Percentiles rank a stretch among this genome's conserved stretches.
Evolutionary conservation across 176 grass and related monocot genomes (phyloP).

Genomic region (Rhynchospora tenuis): DNA sequence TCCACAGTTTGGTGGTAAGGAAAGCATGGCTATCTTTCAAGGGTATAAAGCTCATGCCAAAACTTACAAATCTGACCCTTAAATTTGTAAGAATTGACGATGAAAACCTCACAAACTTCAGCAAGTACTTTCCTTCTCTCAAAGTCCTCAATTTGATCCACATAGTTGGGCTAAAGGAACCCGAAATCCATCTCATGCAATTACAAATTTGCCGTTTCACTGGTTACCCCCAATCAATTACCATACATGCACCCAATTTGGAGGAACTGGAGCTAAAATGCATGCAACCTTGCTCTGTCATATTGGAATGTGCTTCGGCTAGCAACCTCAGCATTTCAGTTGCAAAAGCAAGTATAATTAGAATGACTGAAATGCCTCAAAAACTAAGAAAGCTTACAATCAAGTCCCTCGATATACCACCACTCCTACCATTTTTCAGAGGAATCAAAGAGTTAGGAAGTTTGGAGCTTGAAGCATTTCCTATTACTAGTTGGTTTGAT

Average conservation of each 20-base stretch:
- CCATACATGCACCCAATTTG: background rate
- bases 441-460: slow-evolving; percentile 20
- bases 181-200: slow-evolving; percentile 7
- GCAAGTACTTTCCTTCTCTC: slow-evolving; percentile 3
- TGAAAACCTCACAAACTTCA: background rate
- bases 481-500: slow-evolving; percentile 13
- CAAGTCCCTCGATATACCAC: slow-evolving; percentile 38
- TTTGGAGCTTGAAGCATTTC: slow-evolving; percentile 39
- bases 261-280: slow-evolving; percentile 11
- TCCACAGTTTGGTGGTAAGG: background rate
- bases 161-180: slow-evolving; percentile 2
- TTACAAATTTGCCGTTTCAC: background rate
- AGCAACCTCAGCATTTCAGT: background rate
- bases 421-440: slow-evolving; percentile 26
- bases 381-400: background rate
- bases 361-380: background rate
- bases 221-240: background rate
- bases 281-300: background rate
- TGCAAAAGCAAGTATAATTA: background rate
- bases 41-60: background rate
- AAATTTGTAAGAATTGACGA: background rate
- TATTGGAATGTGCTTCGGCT: background rate
- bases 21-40: slow-evolving; percentile 5
- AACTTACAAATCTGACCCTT: slow-evolving; percentile 10
- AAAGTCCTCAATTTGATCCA: slow-evolving; percentile 1